Evolutionary conservation across 352 stramenopile species (phyloP).

Genomic region (Pythium aristosporum): DNA sequence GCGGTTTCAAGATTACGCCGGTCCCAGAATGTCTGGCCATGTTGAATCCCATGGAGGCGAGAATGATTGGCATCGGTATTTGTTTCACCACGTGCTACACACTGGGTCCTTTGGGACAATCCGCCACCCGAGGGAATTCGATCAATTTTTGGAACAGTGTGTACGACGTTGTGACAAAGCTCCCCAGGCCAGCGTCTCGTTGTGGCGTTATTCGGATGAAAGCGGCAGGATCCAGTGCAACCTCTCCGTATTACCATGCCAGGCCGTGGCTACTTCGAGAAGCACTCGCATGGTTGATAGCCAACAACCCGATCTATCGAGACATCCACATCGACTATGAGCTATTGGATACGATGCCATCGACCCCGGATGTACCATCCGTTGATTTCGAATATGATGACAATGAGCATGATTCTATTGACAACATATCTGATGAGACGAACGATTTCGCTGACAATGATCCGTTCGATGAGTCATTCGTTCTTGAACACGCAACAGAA

Average conservation of each 20-base stretch:
- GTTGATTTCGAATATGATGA: not conserved
- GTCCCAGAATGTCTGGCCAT: not conserved
- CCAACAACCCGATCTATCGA: constrained; percentile 10
- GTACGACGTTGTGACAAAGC: constrained; percentile 5
- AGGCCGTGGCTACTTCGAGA: constrained; percentile 5
- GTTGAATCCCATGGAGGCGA: constrained; percentile 10
- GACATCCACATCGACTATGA: constrained; percentile 2
- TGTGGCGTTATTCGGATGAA: constrained; percentile 14
- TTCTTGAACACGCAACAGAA: too few relatives aligned
- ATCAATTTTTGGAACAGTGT: constrained; percentile 19
- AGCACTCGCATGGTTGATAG: constrained; percentile 4
- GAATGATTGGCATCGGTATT: constrained; percentile 8
- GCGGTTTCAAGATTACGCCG: not conserved
- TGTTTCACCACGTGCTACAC: constrained; percentile 14
- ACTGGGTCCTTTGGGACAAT: not conserved
- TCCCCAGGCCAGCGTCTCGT: not conserved
- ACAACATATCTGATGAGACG: too few relatives aligned
- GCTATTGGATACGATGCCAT: not conserved
- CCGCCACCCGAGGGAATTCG: constrained; percentile 5
- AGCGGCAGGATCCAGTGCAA: too few relatives aligned
- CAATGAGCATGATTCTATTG: too few relatives aligned
- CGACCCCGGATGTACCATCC: not conserved
- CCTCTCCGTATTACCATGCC: not conserved
- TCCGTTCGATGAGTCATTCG: too few relatives aligned
- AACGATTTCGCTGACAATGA: too few relatives aligned